A percentile compares a stretch with the other conserved stretches of the same genome.
Evolutionary conservation across 208 protist genomes (phyloP).

Genomic region (Crithidia fasciculata): DNA sequence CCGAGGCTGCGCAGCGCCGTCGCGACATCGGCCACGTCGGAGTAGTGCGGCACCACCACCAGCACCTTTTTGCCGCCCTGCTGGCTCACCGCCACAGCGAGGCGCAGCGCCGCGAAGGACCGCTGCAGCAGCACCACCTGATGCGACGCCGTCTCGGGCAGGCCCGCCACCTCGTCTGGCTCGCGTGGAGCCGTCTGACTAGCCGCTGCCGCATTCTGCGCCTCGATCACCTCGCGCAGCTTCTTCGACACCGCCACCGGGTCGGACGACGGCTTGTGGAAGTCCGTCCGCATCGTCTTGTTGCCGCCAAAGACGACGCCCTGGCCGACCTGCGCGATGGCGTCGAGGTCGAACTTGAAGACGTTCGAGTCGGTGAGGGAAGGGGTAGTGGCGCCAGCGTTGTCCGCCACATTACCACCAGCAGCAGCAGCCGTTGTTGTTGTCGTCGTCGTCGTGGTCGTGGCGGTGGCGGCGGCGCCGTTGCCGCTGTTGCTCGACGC

Average conservation of each 20-base stretch:
- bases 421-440: conserved; percentile 10
- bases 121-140: conserved; percentile 58
- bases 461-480: conserved; percentile 2
- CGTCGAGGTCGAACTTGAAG: conserved; percentile 87
- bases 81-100: conserved; percentile 47
- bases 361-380: conserved; percentile 67
- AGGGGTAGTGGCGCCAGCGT: conserved; percentile 35
- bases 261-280: conserved; percentile 52
- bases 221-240: conserved; percentile 40
- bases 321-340: conserved; percentile 81
- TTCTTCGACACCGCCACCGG: conserved; percentile 48
- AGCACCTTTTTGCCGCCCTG: conserved; percentile 56
- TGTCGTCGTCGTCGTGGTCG: conserved; percentile 4
- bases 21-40: conserved; percentile 66
- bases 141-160: conserved; percentile 38
- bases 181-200: neutral
- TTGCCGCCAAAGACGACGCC: conserved; percentile 80
- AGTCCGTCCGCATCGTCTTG: conserved; percentile 72
- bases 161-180: conserved; percentile 11
- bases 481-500: conserved; percentile 13
- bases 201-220: conserved; percentile 23
- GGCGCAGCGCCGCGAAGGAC: conserved; percentile 48
- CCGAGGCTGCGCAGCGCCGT: conserved; percentile 43
- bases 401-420: conserved; percentile 23
- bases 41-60: conserved; percentile 83